Evolutionary conservation across 345 rosid species (phyloP), one percentile per base, ranked within the genome.

Genomic region (Garcia nutans): DNA sequence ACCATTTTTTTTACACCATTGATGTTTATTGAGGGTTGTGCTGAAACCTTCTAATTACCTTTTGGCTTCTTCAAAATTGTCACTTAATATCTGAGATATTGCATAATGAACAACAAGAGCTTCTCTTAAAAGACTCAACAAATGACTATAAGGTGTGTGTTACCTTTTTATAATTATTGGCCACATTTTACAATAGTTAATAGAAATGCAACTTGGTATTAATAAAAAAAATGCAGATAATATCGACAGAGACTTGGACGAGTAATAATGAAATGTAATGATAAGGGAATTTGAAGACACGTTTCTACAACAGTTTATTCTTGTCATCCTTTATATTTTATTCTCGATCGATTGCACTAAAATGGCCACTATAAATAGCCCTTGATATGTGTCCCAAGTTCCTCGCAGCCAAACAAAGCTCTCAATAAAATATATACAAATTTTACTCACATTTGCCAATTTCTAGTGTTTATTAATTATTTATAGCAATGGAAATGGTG

Each of bases 281-380:
- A 50, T 17, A 33, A 50, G 11, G 79, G 79, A 74, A 80, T 79
- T 76, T 2, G 41, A 64, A 24, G 66, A 65, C 63, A 44, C 62
- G 22, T 52, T 17, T 24, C 41, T 54, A 13, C 2, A 55, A 65
- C 45, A 68, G 65, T 72, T 66, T 66, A 75, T 75, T 74, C 42
- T 74, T 66, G 54, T 13, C 10, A 63, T 78, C 55, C 73, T 16
- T 42, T 16, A 65, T 63, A 66, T 56, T 79, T 60, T 56, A 79
- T 82, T 79, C 52, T 26, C 9, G 24, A 49, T 23, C 33, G 42
- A 26, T 31, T 49, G 20, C 57, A 20, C 28, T 64, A 15, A 47
- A 16, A 65, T 33, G 16, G 70, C 50, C 24, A 33, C 24, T 82
- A 82, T 85, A 83, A 80, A 83, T 80, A 83, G 24, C 41, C 74